A percentile compares a stretch with the other conserved stretches of the same genome.
These are phyloP conservation scores for Aschersonia sp. DNA, from an alignment of 2,329 filamentous ascomycete genomes.

Conservation along the genomic window DNA sequence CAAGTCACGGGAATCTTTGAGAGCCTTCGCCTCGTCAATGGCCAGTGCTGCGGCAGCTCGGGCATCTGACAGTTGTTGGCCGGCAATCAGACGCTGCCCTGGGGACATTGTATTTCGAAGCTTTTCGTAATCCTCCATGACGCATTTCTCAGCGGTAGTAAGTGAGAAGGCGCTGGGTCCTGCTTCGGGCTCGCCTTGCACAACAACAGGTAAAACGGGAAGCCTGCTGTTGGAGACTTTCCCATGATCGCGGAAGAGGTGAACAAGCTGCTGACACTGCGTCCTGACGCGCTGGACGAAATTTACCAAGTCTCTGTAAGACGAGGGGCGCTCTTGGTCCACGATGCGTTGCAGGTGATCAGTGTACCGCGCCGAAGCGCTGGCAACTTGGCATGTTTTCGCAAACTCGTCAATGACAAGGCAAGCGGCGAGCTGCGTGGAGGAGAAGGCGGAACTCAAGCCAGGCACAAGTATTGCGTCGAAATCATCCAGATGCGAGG, in stretches of 20 bases:
- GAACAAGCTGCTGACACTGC: slow-evolving; percentile 80
- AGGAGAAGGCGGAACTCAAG: slow-evolving; percentile 62
- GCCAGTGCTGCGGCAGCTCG: slow-evolving; percentile 54
- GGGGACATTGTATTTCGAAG: slow-evolving; percentile 82
- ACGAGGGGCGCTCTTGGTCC: slow-evolving; percentile 64
- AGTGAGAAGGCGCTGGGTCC: slow-evolving; percentile 89
- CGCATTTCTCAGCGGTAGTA: slow-evolving; percentile 72
- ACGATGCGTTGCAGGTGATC: slow-evolving; percentile 58
- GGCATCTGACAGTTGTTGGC: slow-evolving; percentile 65
- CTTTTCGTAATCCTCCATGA: slow-evolving; percentile 72
- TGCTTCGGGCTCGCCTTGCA: slow-evolving; percentile 84
- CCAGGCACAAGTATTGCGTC: slow-evolving; percentile 50
- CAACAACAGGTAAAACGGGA: slow-evolving; percentile 73
- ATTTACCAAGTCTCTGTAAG: slow-evolving; percentile 82
- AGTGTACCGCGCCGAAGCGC: slow-evolving; percentile 36
- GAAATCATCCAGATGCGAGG: slow-evolving; percentile 45
- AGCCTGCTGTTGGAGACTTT: slow-evolving; percentile 64
- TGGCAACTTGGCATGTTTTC: slow-evolving; percentile 34
- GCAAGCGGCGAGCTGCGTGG: slow-evolving; percentile 71
- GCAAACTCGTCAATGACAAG: slow-evolving; percentile 85
- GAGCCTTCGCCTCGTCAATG: slow-evolving; percentile 63
- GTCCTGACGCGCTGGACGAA: slow-evolving; percentile 81
- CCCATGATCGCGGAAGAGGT: slow-evolving; percentile 82
- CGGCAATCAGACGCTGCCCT: slow-evolving; percentile 72
- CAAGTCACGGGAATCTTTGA: slow-evolving; percentile 72